Percentiles rank a stretch among this genome's conserved stretches.
Evolutionary conservation across 2,329 filamentous ascomycete genomes (phyloP).

Genomic region (Microcera coccophila): DNA sequence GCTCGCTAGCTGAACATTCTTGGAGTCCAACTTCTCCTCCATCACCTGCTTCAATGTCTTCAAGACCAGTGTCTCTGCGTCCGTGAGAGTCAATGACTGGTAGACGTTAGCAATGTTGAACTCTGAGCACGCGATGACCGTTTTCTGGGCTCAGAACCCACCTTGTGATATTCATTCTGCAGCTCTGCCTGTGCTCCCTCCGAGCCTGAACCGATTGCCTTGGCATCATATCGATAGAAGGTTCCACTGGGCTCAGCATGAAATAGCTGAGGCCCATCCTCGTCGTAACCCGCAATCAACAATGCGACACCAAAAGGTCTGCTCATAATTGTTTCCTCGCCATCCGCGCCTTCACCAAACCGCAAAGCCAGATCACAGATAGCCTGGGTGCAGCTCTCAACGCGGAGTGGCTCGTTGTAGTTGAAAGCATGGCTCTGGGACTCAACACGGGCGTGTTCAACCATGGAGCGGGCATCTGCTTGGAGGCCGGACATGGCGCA

Average conservation of each 20-base stretch:
- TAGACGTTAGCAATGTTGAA: background rate
- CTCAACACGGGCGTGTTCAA: conserved; percentile 97
- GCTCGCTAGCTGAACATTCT: conserved; percentile 97
- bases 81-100: conserved; percentile 80
- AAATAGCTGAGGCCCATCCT: conserved; percentile 95
- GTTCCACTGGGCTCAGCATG: conserved; percentile 97
- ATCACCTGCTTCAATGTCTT: conserved; percentile 99
- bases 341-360: conserved; percentile 95
- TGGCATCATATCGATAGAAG: conserved; percentile 98
- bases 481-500: conserved; percentile 98
- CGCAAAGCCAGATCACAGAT: conserved; percentile 95
- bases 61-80: conserved; percentile 90
- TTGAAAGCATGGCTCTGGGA: conserved; percentile 97
- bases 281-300: conserved; percentile 93
- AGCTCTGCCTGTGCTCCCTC: conserved; percentile 97
- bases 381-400: conserved; percentile 97
- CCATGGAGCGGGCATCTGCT: conserved; percentile 94
- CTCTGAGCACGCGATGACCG: too few species aligned
- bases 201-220: conserved; percentile 95
- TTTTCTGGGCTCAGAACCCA: too few species aligned
- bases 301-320: conserved; percentile 94
- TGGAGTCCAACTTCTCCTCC: conserved; percentile 98
- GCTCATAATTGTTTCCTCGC: conserved; percentile 98
- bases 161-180: conserved; percentile 98
- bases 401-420: conserved; percentile 90